Percentiles rank a stretch among this genome's conserved stretches.
Conservation (phyloP, 1,139 yeast genomes). For the Pichia sp. region DNA sequence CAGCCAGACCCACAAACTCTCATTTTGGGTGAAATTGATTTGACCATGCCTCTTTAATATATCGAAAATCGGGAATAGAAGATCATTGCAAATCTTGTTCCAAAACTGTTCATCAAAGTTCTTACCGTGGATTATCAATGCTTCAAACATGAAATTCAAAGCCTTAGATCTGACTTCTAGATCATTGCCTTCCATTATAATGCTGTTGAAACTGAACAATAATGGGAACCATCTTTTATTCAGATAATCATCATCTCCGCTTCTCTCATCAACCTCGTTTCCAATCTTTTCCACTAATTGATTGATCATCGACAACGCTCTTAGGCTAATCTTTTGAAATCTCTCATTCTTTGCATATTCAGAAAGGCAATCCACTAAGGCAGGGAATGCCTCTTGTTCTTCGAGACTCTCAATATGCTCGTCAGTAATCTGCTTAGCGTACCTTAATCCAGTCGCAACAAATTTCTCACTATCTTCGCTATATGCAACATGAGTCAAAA, state of each 20-base stretch:
- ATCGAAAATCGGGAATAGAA: constrained; percentile 86
- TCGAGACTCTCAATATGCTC: constrained; percentile 62
- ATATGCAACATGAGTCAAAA: constrained; percentile 60
- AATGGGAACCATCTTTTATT: constrained; percentile 72
- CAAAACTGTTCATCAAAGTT: constrained; percentile 73
- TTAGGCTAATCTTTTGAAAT: constrained; percentile 76
- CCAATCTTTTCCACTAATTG: constrained; percentile 60
- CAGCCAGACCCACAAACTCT: constrained; percentile 89
- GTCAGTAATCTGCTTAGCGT: constrained; percentile 59
- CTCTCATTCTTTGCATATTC: constrained; percentile 79
- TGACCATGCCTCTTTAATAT: constrained; percentile 77
- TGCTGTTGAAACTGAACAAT: constrained; percentile 77
- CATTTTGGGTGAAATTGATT: constrained; percentile 58
- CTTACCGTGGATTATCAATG: constrained; percentile 73
- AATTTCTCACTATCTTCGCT: constrained; percentile 50
- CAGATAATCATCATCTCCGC: constrained; percentile 37
- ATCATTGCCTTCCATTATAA: constrained; percentile 91
- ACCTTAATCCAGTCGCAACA: constrained; percentile 58
- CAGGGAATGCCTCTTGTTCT: constrained; percentile 69
- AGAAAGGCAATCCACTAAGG: constrained; percentile 71
- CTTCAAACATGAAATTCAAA: constrained; percentile 73
- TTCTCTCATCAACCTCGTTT: constrained; percentile 25
- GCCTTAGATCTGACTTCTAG: constrained; percentile 92
- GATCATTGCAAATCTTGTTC: constrained; percentile 71
- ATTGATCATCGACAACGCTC: constrained; percentile 73